A percentile compares a stretch with the other conserved stretches of the same genome.
Conservation (phyloP, 208 protist genomes). For the Angomonas deanei region DNA sequence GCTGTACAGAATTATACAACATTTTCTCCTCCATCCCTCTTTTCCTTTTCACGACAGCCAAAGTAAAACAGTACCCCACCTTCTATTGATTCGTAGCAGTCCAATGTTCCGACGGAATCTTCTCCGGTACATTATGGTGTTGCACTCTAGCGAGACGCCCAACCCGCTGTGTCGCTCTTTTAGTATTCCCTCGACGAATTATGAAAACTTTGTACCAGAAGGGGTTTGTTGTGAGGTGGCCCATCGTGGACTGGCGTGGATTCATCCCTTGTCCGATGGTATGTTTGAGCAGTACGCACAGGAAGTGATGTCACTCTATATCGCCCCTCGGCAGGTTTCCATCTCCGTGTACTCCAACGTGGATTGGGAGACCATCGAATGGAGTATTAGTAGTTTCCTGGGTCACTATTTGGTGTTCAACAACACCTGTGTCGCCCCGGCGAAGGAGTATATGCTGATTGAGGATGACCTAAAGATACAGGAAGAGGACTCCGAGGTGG, state of each 20-base stretch:
- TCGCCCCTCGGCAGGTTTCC: conserved; percentile 69
- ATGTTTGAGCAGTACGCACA: conserved; percentile 87
- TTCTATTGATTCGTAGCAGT: too few relatives aligned
- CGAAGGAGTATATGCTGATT: conserved; percentile 70
- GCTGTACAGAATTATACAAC: too few relatives aligned
- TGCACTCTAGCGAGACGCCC: conserved; percentile 72
- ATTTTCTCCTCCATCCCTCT: too few relatives aligned
- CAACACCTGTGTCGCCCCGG: conserved; percentile 60
- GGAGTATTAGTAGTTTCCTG: conserved; percentile 84
- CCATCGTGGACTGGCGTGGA: conserved; percentile 75
- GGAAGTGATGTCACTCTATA: conserved; percentile 79
- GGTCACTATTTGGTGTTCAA: conserved; percentile 84
- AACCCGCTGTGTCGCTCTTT: conserved; percentile 81
- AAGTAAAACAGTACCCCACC: too few relatives aligned
- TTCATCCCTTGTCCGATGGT: conserved; percentile 78
- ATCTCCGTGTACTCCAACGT: conserved; percentile 71
- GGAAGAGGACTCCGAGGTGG: conserved; percentile 76
- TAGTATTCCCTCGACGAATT: conserved; percentile 55
- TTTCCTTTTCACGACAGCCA: too few relatives aligned
- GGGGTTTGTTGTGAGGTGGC: conserved; percentile 81
- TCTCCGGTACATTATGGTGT: conserved; percentile 41
- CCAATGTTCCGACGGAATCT: conserved; percentile 54
- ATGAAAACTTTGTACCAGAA: conserved; percentile 78
- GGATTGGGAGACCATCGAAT: conserved; percentile 68
- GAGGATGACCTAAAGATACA: conserved; percentile 73